A percentile compares a stretch with the other conserved stretches of the same genome.
Conservation (phyloP, 371 early-diverging fungal genomes). For the Entomophthora muscae region DNA sequence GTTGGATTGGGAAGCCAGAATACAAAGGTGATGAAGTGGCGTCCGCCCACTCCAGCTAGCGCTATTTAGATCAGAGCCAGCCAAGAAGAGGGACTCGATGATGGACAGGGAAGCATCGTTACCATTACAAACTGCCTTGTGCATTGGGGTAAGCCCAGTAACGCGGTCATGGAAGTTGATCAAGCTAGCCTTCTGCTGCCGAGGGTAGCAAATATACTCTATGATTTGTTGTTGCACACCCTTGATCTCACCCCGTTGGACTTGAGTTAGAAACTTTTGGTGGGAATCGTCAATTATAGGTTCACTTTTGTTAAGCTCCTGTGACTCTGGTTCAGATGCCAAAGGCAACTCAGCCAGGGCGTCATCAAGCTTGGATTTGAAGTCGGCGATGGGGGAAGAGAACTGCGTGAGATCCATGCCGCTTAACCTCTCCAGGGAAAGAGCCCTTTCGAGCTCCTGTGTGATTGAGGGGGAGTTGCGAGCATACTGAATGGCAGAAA, state of each 20-base stretch:
- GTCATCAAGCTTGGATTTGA: not conserved
- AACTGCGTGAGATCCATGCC: not conserved
- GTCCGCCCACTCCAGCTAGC: conserved; percentile 42
- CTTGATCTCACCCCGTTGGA: conserved; percentile 8
- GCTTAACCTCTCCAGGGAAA: not conserved
- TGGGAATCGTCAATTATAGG: conserved; percentile 8
- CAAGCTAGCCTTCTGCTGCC: conserved; percentile 12
- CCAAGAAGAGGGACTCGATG: conserved; percentile 35
- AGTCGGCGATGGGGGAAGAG: not conserved
- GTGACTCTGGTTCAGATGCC: too few relatives aligned
- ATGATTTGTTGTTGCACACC: conserved; percentile 1
- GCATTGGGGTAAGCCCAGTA: conserved; percentile 40
- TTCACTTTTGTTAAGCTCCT: not conserved
- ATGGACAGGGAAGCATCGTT: conserved; percentile 37
- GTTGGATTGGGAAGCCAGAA: conserved; percentile 15
- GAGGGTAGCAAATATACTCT: conserved; percentile 9
- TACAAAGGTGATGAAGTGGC: conserved; percentile 36
- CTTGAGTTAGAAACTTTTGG: conserved; percentile 17
- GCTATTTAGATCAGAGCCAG: conserved; percentile 46
- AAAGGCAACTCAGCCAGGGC: not conserved
- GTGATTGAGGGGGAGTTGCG: conserved; percentile 33
- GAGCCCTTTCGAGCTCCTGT: conserved; percentile 12
- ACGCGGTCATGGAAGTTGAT: conserved; percentile 40
- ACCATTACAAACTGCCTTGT: conserved; percentile 38
- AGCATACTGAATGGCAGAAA: conserved; percentile 51